phyloP scores from a whole-genome alignment of 257 asterid species.

The Nicotiana undulata region DNA sequence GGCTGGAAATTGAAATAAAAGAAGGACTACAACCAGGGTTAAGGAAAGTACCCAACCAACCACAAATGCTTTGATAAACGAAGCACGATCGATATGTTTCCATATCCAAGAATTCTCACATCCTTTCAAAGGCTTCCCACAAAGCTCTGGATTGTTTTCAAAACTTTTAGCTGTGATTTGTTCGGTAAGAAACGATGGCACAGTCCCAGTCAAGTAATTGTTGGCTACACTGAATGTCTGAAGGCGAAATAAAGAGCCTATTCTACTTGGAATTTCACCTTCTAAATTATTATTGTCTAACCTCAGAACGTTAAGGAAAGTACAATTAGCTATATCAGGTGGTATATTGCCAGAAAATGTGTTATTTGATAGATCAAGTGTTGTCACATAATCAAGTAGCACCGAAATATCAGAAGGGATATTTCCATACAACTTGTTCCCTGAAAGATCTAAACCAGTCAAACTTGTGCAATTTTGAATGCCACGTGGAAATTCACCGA shows the following conservation, averaged over 20 bases:
- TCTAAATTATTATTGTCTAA: slow-evolving; percentile 1
- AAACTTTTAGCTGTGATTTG: background rate
- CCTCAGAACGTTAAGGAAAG: background rate
- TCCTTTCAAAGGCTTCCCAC: slow-evolving; percentile 11
- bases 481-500: slow-evolving; percentile 19
- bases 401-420: slow-evolving; percentile 12
- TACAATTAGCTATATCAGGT: background rate
- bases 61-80: background rate
- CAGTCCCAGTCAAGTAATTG: background rate
- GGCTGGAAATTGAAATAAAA: background rate
- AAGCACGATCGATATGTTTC: background rate
- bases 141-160: slow-evolving; percentile 13
- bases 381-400: background rate
- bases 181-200: background rate
- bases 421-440: slow-evolving; percentile 12
- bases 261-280: slow-evolving; percentile 12
- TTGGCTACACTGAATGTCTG: background rate
- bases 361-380: slow-evolving; percentile 20
- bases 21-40: background rate
- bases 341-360: slow-evolving; percentile 19
- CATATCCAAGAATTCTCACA: background rate
- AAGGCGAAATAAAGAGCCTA: background rate
- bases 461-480: slow-evolving; percentile 5
- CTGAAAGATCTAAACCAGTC: slow-evolving; percentile 15
- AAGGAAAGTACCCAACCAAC: background rate